Percentiles rank a stretch among this genome's conserved stretches.
Conservation (phyloP, 345 rosid genomes). For the Brassica napus region Da-Ae NC_063443.1:18917501-18918000, state of each 20-base stretch:
- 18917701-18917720: conserved; percentile 81
- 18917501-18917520: conserved; percentile 77
- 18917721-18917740: conserved; percentile 65
- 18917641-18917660: conserved; percentile 6
- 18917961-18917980: conserved; percentile 16
- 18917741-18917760: conserved; percentile 66
- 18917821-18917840: neutral
- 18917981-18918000: neutral
- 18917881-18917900: conserved; percentile 95
- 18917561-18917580: conserved; percentile 62
- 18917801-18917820: conserved; percentile 8
- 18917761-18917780: conserved; percentile 48
- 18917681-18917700: conserved; percentile 69
- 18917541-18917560: conserved; percentile 85
- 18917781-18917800: conserved; percentile 5
- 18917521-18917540: conserved; percentile 84
- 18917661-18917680: conserved; percentile 20
- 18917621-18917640: conserved; percentile 39
- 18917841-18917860: conserved; percentile 55
- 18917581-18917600: conserved; percentile 82
- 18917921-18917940: conserved; percentile 79
- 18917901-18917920: conserved; percentile 65
- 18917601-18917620: conserved; percentile 88
- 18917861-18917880: conserved; percentile 71
- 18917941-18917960: conserved; percentile 39